These are phyloP conservation scores for Fraxinus albicans DNA, from an alignment of 305 asterid species.

Conservation along the genomic window DNA sequence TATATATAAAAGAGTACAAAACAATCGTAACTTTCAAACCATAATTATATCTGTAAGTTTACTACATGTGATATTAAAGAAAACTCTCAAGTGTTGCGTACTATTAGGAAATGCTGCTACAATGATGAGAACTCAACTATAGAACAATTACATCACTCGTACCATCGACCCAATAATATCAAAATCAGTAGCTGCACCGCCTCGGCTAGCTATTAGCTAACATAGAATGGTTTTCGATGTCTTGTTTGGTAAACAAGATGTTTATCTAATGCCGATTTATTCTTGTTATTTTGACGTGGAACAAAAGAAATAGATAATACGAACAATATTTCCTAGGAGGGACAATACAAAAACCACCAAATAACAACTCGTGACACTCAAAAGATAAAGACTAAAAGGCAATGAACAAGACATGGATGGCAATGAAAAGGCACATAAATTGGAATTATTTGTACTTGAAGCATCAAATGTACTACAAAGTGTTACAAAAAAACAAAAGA, in stretches of 20 bases:
- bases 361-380: conserved; percentile 7
- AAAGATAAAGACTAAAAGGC: conserved; percentile 23
- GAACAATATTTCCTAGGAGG: background rate
- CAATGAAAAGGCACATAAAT: conserved; percentile 22
- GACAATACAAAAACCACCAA: background rate
- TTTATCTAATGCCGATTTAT: too few species aligned
- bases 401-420: conserved; percentile 23
- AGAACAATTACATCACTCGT: background rate
- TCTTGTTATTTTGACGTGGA: background rate
- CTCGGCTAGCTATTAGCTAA: background rate
- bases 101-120: background rate
- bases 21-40: too few species aligned
- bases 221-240: background rate
- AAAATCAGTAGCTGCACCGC: background rate
- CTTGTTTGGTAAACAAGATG: too few species aligned
- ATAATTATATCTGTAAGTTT: too few species aligned
- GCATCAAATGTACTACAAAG: conserved; percentile 30
- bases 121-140: background rate
- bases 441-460: conserved; percentile 49
- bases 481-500: conserved; percentile 25
- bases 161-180: background rate
- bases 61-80: too few species aligned
- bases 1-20: too few species aligned
- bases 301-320: background rate
- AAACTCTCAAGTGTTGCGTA: background rate